Evolutionary conservation across 2,329 filamentous ascomycete species (phyloP).

Genomic region (Dactylellina sp.): DNA sequence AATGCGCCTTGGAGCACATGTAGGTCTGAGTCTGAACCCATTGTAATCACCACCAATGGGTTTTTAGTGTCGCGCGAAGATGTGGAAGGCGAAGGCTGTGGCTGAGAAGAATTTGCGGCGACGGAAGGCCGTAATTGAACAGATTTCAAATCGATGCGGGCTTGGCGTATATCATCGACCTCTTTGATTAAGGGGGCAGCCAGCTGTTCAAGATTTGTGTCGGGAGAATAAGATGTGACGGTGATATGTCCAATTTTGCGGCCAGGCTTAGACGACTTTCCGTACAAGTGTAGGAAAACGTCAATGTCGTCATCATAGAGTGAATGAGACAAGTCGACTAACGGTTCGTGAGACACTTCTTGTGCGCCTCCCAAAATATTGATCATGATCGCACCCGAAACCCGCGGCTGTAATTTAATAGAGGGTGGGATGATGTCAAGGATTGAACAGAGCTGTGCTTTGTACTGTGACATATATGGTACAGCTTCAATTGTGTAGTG

Average conservation of each 20-base stretch:
- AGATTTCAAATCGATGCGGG: neutral
- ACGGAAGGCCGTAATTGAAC: slow-evolving; percentile 7
- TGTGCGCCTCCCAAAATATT: slow-evolving; percentile 72
- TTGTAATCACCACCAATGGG: slow-evolving; percentile 79
- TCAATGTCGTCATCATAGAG: neutral
- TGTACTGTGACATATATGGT: slow-evolving; percentile 90
- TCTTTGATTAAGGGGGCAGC: slow-evolving; percentile 69
- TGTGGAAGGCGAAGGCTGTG: slow-evolving; percentile 50
- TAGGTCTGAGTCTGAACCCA: slow-evolving; percentile 85
- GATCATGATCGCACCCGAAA: slow-evolving; percentile 65
- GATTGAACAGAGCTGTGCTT: slow-evolving; percentile 87
- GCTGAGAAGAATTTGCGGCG: slow-evolving; percentile 26
- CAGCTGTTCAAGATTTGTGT: slow-evolving; percentile 70
- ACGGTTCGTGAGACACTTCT: slow-evolving; percentile 71
- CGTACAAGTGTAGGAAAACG: slow-evolving; percentile 82
- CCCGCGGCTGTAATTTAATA: slow-evolving; percentile 5
- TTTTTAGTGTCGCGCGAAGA: slow-evolving; percentile 61
- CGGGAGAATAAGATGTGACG: slow-evolving; percentile 76
- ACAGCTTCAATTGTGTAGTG: slow-evolving; percentile 72
- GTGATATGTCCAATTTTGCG: slow-evolving; percentile 52
- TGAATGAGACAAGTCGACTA: slow-evolving; percentile 70
- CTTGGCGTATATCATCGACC: slow-evolving; percentile 65
- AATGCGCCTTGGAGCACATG: slow-evolving; percentile 75
- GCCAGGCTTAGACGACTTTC: slow-evolving; percentile 29
- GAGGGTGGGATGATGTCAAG: slow-evolving; percentile 72